A percentile compares a stretch with the other conserved stretches of the same genome.
phyloP scores from a whole-genome alignment of 495 filamentous ascomycete genomes.

The Daldinia loculata region DNA sequence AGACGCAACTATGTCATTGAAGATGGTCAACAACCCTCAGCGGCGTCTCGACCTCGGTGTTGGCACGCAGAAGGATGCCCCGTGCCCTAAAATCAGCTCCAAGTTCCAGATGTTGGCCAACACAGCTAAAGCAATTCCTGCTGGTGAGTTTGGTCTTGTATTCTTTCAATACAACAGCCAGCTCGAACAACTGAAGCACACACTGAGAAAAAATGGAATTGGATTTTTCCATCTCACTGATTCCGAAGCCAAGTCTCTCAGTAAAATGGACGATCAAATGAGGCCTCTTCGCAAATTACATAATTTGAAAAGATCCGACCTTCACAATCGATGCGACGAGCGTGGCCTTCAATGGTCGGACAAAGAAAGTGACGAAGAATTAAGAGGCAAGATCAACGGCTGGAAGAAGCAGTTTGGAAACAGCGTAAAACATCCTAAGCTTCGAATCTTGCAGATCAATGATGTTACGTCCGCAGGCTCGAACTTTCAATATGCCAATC shows the following conservation, averaged over 20 bases:
- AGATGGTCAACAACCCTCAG: slow-evolving; percentile 22
- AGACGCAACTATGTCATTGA: slow-evolving; percentile 15
- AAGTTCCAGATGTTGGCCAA: slow-evolving; percentile 42
- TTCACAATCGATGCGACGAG: not conserved
- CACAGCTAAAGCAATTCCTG: slow-evolving; percentile 33
- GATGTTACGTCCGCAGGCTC: slow-evolving; percentile 72
- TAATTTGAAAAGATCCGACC: not conserved
- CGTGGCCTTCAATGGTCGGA: not conserved
- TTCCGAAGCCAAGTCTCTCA: not conserved
- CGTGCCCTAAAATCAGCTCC: slow-evolving; percentile 8
- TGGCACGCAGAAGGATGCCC: slow-evolving; percentile 12
- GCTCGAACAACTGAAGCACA: slow-evolving; percentile 32
- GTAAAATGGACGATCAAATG: not conserved
- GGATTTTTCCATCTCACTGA: slow-evolving; percentile 23
- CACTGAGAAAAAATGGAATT: slow-evolving; percentile 34
- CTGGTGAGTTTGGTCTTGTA: slow-evolving; percentile 43
- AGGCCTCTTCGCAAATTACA: not conserved
- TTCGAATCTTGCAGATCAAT: slow-evolving; percentile 72
- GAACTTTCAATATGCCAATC: slow-evolving; percentile 79
- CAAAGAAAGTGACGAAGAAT: not conserved
- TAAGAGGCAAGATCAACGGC: not conserved
- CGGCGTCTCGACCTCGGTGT: not conserved
- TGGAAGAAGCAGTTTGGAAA: not conserved
- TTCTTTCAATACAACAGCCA: slow-evolving; percentile 47
- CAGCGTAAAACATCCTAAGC: slow-evolving; percentile 45